phyloP scores from a whole-genome alignment of 306 rosid genomes.

The Dryas drummondii region DNA sequence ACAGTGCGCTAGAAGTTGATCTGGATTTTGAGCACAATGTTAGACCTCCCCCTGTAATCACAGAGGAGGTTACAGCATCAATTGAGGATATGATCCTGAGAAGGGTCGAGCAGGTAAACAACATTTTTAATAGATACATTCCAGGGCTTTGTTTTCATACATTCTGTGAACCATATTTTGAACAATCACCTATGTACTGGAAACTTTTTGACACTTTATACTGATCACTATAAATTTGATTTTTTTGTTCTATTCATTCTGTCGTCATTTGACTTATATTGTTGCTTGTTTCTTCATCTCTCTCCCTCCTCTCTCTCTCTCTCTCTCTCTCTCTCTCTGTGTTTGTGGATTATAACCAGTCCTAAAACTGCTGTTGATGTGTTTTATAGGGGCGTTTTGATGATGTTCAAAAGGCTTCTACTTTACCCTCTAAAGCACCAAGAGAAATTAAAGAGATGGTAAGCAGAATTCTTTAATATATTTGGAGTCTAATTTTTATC shows the following conservation, averaged over 20 bases:
- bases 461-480: slow-evolving; percentile 29
- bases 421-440: slow-evolving; percentile 63
- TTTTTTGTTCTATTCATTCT: neutral
- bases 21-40: slow-evolving; percentile 88
- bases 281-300: slow-evolving; percentile 2
- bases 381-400: slow-evolving; percentile 59
- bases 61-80: slow-evolving; percentile 81
- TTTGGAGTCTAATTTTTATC: slow-evolving; percentile 19
- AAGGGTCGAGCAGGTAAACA: slow-evolving; percentile 72
- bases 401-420: slow-evolving; percentile 67
- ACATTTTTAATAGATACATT: neutral
- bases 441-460: slow-evolving; percentile 78
- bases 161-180: neutral
- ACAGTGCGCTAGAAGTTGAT: slow-evolving; percentile 88
- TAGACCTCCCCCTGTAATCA: slow-evolving; percentile 83
- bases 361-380: slow-evolving; percentile 16
- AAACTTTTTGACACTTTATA: neutral
- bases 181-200: neutral
- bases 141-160: neutral
- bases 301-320: too few species aligned
- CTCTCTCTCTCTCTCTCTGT: neutral
- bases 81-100: slow-evolving; percentile 77
- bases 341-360: neutral
- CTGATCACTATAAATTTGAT: neutral
- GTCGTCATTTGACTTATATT: neutral